A percentile compares a stretch with the other conserved stretches of the same genome.
These are phyloP conservation scores for Emericellopsis cladophorae DNA, from an alignment of 2,329 filamentous ascomycete species.

Conservation along the genomic window DNA sequence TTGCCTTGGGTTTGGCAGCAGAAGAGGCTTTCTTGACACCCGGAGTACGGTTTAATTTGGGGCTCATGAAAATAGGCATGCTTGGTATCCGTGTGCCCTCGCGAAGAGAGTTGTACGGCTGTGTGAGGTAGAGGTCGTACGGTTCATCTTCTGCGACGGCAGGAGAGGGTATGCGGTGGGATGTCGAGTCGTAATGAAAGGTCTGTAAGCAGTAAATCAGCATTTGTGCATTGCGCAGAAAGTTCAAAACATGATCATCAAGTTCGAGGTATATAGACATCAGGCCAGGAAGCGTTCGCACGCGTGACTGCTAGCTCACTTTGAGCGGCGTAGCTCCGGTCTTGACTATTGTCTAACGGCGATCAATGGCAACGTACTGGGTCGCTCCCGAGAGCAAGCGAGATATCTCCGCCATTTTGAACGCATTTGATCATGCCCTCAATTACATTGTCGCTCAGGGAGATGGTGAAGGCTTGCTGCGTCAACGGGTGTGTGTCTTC, in stretches of 20 bases:
- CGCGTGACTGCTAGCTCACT: not conserved
- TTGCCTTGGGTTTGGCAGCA: slow-evolving; percentile 3
- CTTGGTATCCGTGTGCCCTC: slow-evolving; percentile 36
- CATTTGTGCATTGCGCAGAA: not conserved
- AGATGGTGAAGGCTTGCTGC: slow-evolving; percentile 44
- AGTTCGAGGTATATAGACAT: too few relatives aligned
- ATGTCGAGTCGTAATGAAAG: slow-evolving; percentile 38
- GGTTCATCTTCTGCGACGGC: slow-evolving; percentile 25
- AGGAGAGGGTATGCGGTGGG: slow-evolving; percentile 26
- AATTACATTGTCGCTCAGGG: slow-evolving; percentile 43
- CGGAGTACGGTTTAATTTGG: slow-evolving; percentile 8
- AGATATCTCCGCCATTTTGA: slow-evolving; percentile 41
- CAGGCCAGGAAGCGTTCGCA: not conserved
- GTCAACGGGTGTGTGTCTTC: slow-evolving; percentile 26
- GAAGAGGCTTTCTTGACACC: not conserved
- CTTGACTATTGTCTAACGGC: too few relatives aligned
- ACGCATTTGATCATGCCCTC: slow-evolving; percentile 50
- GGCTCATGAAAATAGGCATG: slow-evolving; percentile 35
- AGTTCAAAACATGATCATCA: not conserved
- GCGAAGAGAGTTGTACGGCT: slow-evolving; percentile 32
- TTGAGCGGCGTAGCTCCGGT: not conserved
- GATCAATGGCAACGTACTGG: slow-evolving; percentile 36
- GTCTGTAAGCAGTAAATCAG: slow-evolving; percentile 22
- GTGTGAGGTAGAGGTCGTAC: slow-evolving; percentile 44
- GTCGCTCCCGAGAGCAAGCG: slow-evolving; percentile 42